Conservation (phyloP, 208 protist genomes). For the Trypanosoma conorhini region DNA sequence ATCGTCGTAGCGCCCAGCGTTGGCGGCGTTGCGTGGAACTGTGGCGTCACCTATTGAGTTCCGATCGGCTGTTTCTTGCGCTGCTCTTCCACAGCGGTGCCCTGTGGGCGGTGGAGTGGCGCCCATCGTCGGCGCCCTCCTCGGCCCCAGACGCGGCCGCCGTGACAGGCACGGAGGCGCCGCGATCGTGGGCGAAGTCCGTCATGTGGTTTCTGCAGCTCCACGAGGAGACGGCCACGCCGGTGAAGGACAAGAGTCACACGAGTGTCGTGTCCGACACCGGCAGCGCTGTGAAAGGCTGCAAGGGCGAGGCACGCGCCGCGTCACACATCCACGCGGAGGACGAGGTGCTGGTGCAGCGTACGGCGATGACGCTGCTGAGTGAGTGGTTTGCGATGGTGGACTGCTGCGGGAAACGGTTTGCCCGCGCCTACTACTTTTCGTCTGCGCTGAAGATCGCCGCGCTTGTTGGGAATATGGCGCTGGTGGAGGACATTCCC, state of each 20-base stretch:
- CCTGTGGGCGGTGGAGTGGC: conserved; percentile 61
- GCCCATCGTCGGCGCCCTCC: neutral
- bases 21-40: conserved; percentile 63
- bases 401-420: conserved; percentile 16
- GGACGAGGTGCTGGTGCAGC: conserved; percentile 56
- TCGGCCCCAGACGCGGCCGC: neutral
- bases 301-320: neutral
- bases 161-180: neutral
- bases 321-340: conserved; percentile 20
- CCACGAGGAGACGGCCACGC: conserved; percentile 1
- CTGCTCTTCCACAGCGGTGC: conserved; percentile 71
- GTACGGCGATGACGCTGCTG: conserved; percentile 44
- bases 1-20: conserved; percentile 31
- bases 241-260: neutral
- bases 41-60: conserved; percentile 65
- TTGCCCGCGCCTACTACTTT: conserved; percentile 53
- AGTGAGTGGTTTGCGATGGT: conserved; percentile 41
- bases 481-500: conserved; percentile 57
- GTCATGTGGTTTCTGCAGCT: conserved; percentile 31
- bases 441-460: conserved; percentile 63
- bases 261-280: neutral
- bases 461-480: conserved; percentile 45
- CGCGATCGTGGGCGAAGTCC: conserved; percentile 15
- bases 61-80: conserved; percentile 63
- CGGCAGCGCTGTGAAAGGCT: neutral